Conservation (phyloP, 1,139 yeast species). For the Blastobotrys persicus region DNA sequence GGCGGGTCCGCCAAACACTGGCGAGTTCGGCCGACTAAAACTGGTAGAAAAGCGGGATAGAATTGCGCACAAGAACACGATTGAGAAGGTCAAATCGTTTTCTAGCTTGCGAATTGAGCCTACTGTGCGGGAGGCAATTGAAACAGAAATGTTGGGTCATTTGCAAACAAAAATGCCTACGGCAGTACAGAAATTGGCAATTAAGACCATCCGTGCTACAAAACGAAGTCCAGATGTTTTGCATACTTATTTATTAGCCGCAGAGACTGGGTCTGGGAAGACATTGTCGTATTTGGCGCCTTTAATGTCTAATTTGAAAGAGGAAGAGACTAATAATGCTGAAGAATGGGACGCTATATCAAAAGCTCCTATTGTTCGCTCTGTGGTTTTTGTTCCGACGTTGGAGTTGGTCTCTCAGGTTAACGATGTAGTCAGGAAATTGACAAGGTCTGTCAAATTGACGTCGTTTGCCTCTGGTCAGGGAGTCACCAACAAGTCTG, state of each 20-base stretch:
- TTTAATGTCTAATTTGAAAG: constrained; percentile 63
- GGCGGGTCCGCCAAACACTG: constrained; percentile 31
- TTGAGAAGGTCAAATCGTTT: constrained; percentile 57
- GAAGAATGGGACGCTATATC: constrained; percentile 28
- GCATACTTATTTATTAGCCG: constrained; percentile 72
- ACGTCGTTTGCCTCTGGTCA: constrained; percentile 26
- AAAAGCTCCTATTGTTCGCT: constrained; percentile 51
- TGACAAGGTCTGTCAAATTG: constrained; percentile 40
- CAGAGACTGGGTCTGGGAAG: constrained; percentile 96
- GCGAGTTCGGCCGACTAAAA: constrained; percentile 38
- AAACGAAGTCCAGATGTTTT: constrained; percentile 26
- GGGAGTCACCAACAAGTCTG: constrained; percentile 20
- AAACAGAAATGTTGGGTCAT: constrained; percentile 48
- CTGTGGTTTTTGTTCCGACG: constrained; percentile 81
- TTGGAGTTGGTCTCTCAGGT: constrained; percentile 87
- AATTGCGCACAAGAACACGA: constrained; percentile 36
- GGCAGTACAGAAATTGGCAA: constrained; percentile 59
- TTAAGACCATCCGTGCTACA: constrained; percentile 46
- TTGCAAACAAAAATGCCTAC: constrained; percentile 49
- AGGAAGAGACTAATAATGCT: constrained; percentile 31
- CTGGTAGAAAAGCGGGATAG: constrained; percentile 35
- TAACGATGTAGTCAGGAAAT: constrained; percentile 49
- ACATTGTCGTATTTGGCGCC: constrained; percentile 90
- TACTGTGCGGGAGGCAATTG: constrained; percentile 60
- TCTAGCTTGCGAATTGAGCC: constrained; percentile 66